Evolutionary conservation across 1,284 basidiomycete genomes (phyloP).

Genomic region (Ganoderma lingzhi): DNA sequence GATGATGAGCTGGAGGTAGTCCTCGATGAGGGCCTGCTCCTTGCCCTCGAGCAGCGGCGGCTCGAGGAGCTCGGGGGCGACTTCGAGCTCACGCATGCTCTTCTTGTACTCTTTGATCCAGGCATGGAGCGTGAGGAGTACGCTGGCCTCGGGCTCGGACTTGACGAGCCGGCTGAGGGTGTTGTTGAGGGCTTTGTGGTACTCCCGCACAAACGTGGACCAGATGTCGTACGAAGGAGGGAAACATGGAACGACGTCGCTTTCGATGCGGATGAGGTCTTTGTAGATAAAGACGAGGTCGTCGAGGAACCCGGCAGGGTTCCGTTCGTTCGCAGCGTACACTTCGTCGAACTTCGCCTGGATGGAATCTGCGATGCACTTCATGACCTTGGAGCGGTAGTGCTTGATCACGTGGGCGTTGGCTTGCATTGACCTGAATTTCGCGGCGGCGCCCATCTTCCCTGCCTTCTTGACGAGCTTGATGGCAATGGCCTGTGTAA

Average conservation of each 20-base stretch:
- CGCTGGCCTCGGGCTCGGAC: constrained; percentile 86
- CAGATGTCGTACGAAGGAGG: constrained; percentile 93
- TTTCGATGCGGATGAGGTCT: constrained; percentile 91
- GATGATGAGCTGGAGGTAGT: constrained; percentile 94
- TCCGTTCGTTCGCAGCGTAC: constrained; percentile 67
- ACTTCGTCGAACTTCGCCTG: constrained; percentile 77
- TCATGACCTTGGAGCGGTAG: constrained; percentile 91
- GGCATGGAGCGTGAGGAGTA: constrained; percentile 86
- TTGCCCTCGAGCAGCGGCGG: constrained; percentile 94
- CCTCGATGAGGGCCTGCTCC: constrained; percentile 93
- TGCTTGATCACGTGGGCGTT: constrained; percentile 96
- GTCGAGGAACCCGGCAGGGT: constrained; percentile 81
- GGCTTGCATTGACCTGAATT: constrained; percentile 92
- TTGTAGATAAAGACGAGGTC: constrained; percentile 93
- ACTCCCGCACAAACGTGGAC: constrained; percentile 86
- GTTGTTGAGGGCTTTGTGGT: constrained; percentile 89
- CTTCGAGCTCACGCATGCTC: constrained; percentile 93
- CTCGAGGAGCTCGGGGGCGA: constrained; percentile 84
- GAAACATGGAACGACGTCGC: constrained; percentile 90
- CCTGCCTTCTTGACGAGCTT: constrained; percentile 93
- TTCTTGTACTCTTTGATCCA: constrained; percentile 97
- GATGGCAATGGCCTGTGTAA: constrained; percentile 84
- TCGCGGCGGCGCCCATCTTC: constrained; percentile 87
- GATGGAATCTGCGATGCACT: constrained; percentile 83
- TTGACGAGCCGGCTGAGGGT: constrained; percentile 79